Evolutionary conservation across 805 yeast genomes (phyloP).

Genomic region (Lachancea nothofagi): DNA sequence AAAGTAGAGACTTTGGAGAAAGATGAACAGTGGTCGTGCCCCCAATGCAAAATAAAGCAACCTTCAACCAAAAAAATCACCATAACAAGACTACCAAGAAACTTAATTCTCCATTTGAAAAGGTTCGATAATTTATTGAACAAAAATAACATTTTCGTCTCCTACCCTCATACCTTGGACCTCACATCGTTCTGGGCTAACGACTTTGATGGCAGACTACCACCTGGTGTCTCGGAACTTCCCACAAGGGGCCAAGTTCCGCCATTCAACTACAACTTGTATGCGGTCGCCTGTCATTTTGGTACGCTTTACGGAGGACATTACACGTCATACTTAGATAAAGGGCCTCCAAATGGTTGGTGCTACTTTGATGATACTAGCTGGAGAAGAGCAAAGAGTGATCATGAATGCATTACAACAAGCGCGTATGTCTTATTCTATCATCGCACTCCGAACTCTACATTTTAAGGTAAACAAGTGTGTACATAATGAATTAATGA

Average conservation of each 20-base stretch:
- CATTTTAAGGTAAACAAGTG: not conserved
- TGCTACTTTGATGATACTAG: conserved; percentile 76
- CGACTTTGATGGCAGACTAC: conserved; percentile 24
- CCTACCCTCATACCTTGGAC: conserved; percentile 63
- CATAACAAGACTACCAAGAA: conserved; percentile 72
- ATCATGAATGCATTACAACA: conserved; percentile 52
- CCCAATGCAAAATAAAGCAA: conserved; percentile 59
- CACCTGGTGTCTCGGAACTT: conserved; percentile 31
- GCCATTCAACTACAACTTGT: conserved; percentile 72
- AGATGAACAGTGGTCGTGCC: conserved; percentile 82
- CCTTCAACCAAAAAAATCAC: conserved; percentile 62
- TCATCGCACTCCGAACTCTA: conserved; percentile 36
- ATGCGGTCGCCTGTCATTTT: conserved; percentile 77
- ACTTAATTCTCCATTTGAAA: conserved; percentile 78
- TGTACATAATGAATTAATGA: conserved; percentile 5
- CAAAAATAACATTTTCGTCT: conserved; percentile 60
- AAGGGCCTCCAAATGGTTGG: conserved; percentile 60
- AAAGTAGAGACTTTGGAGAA: conserved; percentile 68
- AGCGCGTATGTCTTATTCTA: conserved; percentile 85
- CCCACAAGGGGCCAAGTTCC: conserved; percentile 73
- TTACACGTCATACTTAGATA: conserved; percentile 75
- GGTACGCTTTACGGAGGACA: conserved; percentile 86
- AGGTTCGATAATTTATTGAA: conserved; percentile 49
- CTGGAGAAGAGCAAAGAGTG: conserved; percentile 48
- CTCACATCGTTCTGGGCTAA: conserved; percentile 60